Base-by-base conservation (phyloP, 768 basidiomycete species). In the Candolleomyces aberdarensis region DNA sequence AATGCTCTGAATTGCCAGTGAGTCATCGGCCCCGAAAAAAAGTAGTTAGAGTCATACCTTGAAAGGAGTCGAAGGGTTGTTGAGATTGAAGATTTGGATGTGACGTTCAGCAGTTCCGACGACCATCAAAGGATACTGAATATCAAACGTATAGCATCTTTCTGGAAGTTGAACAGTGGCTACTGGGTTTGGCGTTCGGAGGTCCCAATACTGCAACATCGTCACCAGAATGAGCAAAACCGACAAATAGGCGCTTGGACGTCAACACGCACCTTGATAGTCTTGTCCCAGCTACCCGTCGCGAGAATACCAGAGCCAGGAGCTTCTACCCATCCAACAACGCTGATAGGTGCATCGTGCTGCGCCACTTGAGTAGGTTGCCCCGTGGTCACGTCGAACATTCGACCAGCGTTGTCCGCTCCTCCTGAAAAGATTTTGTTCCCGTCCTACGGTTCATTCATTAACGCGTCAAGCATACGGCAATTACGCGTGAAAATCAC, bases 211-310 rank as follows among this genome's bases (percentile, higher is more conserved):
- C 94, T 97, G 56, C 51, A 57, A 50, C 15, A 0, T 59, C 19
- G 13, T 3, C 61, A 20, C 32, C 26, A 49, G 43, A 57, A 36
- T 36, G 36, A 36, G 36, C 11, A 2, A 3, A 36, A 36, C 36
- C 5, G 2, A 11, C 36, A 36, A 36, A 36, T 36, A 11, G 11
- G 6, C 36, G 36, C 36, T 36, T 36, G 36, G 36, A 36, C 36
- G 11, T 8, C 36, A 36, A 2, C 1, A 69, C 76, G 58, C 65
- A 95, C 96, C 82, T 95, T 96, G 70, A 98, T 75, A 1, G 93
- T 96, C 76, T 96, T 96, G 74, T 99, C 96, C 97, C 97, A 99
- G 57, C 94, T 94, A 10, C 95, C 97, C 1, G 96, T 98, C 13
- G 88, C 92, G 19, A 96, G 78, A 63, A 96, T 86, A 14, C 91